These are phyloP conservation scores for Circinella umbellata DNA, from an alignment of 371 early-diverging fungal genomes.

Conservation along the genomic window DNA sequence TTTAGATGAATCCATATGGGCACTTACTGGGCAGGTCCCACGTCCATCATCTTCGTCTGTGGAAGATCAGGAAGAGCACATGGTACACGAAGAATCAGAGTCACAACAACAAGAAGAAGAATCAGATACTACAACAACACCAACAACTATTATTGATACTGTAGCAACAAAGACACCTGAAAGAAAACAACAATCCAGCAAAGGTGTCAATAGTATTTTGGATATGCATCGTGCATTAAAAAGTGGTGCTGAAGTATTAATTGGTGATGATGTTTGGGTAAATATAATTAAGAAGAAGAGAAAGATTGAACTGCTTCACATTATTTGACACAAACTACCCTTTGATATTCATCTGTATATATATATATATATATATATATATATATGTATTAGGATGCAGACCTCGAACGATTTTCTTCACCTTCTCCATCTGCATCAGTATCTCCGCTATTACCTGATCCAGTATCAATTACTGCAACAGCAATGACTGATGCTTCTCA, in stretches of 20 bases:
- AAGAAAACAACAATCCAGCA: not conserved
- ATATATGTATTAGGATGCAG: conserved; percentile 30
- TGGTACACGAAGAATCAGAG: too few species aligned
- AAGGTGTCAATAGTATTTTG: conserved; percentile 45
- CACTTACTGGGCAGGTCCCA: conserved; percentile 16
- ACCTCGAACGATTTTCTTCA: conserved; percentile 26
- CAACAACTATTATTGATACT: not conserved
- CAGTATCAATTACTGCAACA: conserved; percentile 7
- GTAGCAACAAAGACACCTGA: not conserved
- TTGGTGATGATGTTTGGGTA: conserved; percentile 61
- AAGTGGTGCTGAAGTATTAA: conserved; percentile 54
- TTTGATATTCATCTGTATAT: not conserved
- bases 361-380: too few species aligned
- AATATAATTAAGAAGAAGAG: not conserved
- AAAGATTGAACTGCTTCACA: too few species aligned
- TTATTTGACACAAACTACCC: too few species aligned
- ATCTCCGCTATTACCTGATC: conserved; percentile 13
- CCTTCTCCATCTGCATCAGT: conserved; percentile 17
- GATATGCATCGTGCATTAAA: conserved; percentile 53
- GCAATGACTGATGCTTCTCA: not conserved
- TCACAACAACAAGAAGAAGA: conserved; percentile 7
- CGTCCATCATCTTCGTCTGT: not conserved
- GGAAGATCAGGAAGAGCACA: conserved; percentile 4
- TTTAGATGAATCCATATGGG: conserved; percentile 39
- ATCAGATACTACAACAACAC: not conserved